Percentiles rank a stretch among this genome's conserved stretches.
Conservation (phyloP, 345 rosid genomes). For the Populus simonii region DNA sequence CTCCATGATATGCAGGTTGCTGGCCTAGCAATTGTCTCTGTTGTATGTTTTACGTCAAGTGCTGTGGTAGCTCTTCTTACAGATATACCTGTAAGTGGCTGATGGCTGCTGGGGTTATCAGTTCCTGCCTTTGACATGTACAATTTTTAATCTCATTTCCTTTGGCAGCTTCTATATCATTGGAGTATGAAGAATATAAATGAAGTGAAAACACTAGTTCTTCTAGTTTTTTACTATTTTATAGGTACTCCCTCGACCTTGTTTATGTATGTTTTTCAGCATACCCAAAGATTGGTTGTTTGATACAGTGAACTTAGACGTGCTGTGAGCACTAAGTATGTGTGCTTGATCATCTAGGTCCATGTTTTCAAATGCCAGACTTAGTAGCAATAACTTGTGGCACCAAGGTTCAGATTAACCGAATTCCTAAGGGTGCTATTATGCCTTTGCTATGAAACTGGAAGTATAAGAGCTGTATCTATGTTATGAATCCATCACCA, state of each 20-base stretch:
- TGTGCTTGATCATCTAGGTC: neutral
- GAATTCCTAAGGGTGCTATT: neutral
- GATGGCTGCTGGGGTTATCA: neutral
- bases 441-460: neutral
- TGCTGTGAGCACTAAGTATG: neutral
- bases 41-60: slow-evolving; percentile 54
- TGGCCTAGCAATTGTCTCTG: slow-evolving; percentile 55
- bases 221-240: slow-evolving; percentile 48
- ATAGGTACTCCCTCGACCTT: slow-evolving; percentile 43
- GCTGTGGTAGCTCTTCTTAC: slow-evolving; percentile 47
- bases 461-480: neutral
- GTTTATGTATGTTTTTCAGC: slow-evolving; percentile 8
- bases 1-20: slow-evolving; percentile 44
- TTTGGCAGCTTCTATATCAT: slow-evolving; percentile 51
- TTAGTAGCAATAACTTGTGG: neutral
- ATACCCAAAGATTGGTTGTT: neutral
- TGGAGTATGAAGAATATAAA: slow-evolving; percentile 29
- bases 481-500: neutral
- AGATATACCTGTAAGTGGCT: slow-evolving; percentile 47
- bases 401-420: neutral
- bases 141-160: slow-evolving; percentile 1
- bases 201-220: slow-evolving; percentile 34
- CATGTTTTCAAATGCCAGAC: neutral
- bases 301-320: neutral
- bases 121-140: neutral